Evolutionary conservation across 2,329 filamentous ascomycete species (phyloP).

Genomic region (Macrophomina pseudophaseolina): DNA sequence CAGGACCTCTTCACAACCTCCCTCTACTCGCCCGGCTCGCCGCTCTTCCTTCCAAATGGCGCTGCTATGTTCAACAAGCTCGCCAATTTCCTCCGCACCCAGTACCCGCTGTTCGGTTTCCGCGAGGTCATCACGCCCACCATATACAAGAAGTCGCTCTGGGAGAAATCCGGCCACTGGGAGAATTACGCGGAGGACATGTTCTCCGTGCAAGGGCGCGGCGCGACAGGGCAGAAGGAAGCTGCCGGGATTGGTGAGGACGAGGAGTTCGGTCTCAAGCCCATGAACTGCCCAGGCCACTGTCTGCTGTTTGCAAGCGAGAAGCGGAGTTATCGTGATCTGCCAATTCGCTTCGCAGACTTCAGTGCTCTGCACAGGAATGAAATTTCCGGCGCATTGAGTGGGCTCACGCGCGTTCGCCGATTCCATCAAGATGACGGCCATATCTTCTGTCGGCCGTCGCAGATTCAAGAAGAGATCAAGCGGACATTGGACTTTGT

Average conservation of each 20-base stretch:
- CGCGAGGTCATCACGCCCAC: slow-evolving; percentile 88
- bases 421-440: slow-evolving; percentile 96
- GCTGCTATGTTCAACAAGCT: slow-evolving; percentile 83
- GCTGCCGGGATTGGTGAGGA: slow-evolving; percentile 60
- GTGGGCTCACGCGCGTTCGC: slow-evolving; percentile 87
- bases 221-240: slow-evolving; percentile 46
- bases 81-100: slow-evolving; percentile 78
- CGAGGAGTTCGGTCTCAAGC: slow-evolving; percentile 82
- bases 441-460: slow-evolving; percentile 88
- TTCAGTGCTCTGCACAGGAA: slow-evolving; percentile 96
- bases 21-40: slow-evolving; percentile 81
- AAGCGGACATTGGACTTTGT: slow-evolving; percentile 75
- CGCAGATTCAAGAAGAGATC: slow-evolving; percentile 77
- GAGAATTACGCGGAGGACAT: slow-evolving; percentile 92
- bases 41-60: slow-evolving; percentile 82
- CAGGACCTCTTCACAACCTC: slow-evolving; percentile 83
- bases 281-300: slow-evolving; percentile 97
- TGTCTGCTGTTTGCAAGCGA: slow-evolving; percentile 85
- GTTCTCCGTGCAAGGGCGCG: slow-evolving; percentile 73
- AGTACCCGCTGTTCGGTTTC: slow-evolving; percentile 85
- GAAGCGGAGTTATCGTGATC: slow-evolving; percentile 83
- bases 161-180: slow-evolving; percentile 85
- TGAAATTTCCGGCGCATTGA: slow-evolving; percentile 89
- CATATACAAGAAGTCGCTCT: slow-evolving; percentile 87
- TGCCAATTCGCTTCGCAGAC: slow-evolving; percentile 91